Percentiles rank a stretch among this genome's conserved stretches.
Evolutionary conservation across 1,139 yeast genomes (phyloP).

Genomic region (Candida glucosophila): DNA sequence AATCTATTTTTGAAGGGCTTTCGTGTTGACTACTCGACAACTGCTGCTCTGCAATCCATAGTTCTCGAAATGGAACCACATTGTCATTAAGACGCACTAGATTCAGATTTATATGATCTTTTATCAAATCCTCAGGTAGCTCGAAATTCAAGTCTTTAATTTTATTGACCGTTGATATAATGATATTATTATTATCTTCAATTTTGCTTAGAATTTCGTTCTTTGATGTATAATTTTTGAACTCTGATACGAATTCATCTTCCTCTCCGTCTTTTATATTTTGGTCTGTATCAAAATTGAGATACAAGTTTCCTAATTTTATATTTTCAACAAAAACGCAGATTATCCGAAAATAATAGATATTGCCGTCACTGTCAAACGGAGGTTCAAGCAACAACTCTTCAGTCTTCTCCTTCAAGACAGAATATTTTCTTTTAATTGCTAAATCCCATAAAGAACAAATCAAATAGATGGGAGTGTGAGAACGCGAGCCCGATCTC

Average conservation of each 20-base stretch:
- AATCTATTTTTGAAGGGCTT: too few relatives aligned
- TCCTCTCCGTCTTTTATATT: constrained; percentile 7
- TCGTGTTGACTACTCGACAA: too few relatives aligned
- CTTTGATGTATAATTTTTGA: constrained; percentile 5
- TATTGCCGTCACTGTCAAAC: constrained; percentile 33
- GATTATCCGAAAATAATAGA: constrained; percentile 24
- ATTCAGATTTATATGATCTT: constrained; percentile 7
- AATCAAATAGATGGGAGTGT: constrained; percentile 30
- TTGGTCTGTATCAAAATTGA: constrained; percentile 3
- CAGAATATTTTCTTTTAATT: constrained; percentile 15
- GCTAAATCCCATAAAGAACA: constrained; percentile 29
- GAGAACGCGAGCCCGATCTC: constrained; percentile 29
- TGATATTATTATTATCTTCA: constrained; percentile 9
- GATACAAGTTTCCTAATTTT: constrained; percentile 4
- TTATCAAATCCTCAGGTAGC: constrained; percentile 17
- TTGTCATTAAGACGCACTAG: not conserved
- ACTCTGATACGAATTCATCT: constrained; percentile 8
- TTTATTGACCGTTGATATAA: constrained; percentile 15
- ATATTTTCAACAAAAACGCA: constrained; percentile 16
- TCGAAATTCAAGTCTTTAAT: constrained; percentile 23
- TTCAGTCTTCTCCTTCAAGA: constrained; percentile 22
- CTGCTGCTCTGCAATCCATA: too few relatives aligned
- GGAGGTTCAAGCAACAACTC: constrained; percentile 39
- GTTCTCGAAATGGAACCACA: too few relatives aligned
- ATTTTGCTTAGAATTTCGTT: constrained; percentile 3